Evolutionary conservation across 2,329 filamentous ascomycete species (phyloP), one percentile per base, ranked within the genome.

Genomic region (Pseudogymnoascus sp.): DNA sequence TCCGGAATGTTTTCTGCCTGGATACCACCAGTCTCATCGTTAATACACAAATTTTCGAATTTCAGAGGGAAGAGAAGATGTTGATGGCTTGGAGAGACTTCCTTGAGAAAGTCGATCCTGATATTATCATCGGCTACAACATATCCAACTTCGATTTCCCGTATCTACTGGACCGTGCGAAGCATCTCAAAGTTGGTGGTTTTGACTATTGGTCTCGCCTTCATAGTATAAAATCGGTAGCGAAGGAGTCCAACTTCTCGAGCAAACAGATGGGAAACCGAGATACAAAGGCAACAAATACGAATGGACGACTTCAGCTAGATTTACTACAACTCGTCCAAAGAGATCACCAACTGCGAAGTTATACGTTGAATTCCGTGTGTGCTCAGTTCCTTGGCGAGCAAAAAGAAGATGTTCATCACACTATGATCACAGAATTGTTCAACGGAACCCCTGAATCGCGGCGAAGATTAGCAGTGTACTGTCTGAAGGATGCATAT

Each of bases 61-160:
- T 89, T 67, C 80, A 88, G 15, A 82, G 83, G 45, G 94, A 99
- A 73, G 85, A 88, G 61, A 86, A 92, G 64, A 94, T 99, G 92
- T 80, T 99, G n/a, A 86, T 87, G 75, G 85, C 87, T 42, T 99
- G 94, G 94, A 87, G 89, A 70, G 83, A 95, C 64, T 99, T 99
- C 67, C 75, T 99, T 13, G 82, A 95, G 68, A 86, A 90, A 69
- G 90, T 94, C 1, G 94, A 99, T 67, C 93, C 94, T 0, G 94
- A 99, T 76, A 89, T 99, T 66, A 96, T 99, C 70, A 99, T 95
- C 61, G 94, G 94, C 52, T 99, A 99, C 86, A 99, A 99, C 74
- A 99, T 96, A 76, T 80, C 90, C 72, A 99, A 99, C 77, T 99
- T 99, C 75, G 94, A 99, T 78, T 97, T 99, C 66, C 93, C 93